phyloP scores from a whole-genome alignment of 257 asterid genomes.

The Solanum dulcamara region DNA sequence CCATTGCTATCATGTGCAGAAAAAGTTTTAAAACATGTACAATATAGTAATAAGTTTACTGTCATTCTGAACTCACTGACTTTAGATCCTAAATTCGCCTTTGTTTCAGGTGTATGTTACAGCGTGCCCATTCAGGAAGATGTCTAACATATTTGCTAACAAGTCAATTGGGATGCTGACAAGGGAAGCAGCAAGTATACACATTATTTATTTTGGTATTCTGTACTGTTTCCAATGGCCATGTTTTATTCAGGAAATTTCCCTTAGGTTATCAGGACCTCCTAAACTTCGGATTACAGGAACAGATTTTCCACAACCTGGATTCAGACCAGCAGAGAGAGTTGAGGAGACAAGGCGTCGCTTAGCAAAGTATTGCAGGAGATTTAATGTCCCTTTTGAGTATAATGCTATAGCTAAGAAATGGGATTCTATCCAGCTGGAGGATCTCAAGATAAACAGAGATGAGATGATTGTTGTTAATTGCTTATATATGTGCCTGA shows the following conservation, averaged over 20 bases:
- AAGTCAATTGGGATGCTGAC: conserved; percentile 16
- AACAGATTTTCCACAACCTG: conserved; percentile 26
- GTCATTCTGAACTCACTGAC: not conserved
- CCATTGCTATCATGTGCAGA: not conserved
- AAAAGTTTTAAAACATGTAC: not conserved
- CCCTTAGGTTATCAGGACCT: conserved; percentile 22
- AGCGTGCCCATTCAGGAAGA: conserved; percentile 16
- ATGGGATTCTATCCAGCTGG: conserved; percentile 16
- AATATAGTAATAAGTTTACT: not conserved
- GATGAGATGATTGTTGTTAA: conserved; percentile 10
- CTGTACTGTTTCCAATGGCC: conserved; percentile 39
- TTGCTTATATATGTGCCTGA: conserved; percentile 20
- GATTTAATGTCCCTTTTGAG: conserved; percentile 22
- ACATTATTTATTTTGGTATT: conserved; percentile 29
- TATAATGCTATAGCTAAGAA: conserved; percentile 19
- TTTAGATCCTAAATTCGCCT: not conserved
- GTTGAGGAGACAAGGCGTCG: conserved; percentile 16
- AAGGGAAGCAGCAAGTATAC: conserved; percentile 2
- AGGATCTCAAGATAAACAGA: conserved; percentile 17
- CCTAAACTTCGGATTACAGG: conserved; percentile 24
- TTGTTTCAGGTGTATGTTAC: conserved; percentile 5
- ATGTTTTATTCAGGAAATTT: conserved; percentile 21
- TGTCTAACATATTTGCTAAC: conserved; percentile 24
- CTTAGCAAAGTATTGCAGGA: conserved; percentile 15
- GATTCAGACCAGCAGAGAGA: conserved; percentile 16